Conservation (phyloP, 305 asterid species). For the Striga hermonthica region DNA sequence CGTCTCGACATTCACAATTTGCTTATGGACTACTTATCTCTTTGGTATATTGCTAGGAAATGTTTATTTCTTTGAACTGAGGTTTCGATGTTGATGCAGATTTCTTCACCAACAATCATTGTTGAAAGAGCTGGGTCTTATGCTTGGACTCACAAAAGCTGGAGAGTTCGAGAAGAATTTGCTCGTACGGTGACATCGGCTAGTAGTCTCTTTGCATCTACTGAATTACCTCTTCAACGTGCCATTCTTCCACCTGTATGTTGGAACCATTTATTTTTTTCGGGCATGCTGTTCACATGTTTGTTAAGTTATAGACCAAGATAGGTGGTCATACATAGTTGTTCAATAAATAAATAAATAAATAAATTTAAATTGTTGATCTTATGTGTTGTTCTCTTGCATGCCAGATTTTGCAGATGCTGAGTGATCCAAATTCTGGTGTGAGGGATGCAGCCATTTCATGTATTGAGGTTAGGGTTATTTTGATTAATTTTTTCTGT, state of each 20-base stretch:
- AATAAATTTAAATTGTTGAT: conserved; percentile 4
- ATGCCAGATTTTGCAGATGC: conserved; percentile 81
- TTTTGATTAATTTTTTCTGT: no score
- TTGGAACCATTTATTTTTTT: neutral
- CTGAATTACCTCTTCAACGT: neutral
- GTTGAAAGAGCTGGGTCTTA: conserved; percentile 96
- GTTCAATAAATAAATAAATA: neutral
- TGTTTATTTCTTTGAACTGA: neutral
- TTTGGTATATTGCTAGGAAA: neutral
- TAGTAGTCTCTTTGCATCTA: neutral
- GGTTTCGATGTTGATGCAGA: conserved; percentile 43
- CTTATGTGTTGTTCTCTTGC: conserved; percentile 32
- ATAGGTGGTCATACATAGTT: conserved; percentile 13
- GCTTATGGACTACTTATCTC: neutral
- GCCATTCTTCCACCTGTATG: conserved; percentile 57
- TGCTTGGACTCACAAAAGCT: conserved; percentile 86
- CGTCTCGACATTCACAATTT: neutral
- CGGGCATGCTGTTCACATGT: conserved; percentile 2
- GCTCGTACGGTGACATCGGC: conserved; percentile 65
- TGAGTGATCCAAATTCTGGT: conserved; percentile 81
- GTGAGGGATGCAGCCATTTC: conserved; percentile 87
- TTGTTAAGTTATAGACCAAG: conserved; percentile 20
- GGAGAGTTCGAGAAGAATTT: neutral
- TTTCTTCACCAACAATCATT: conserved; percentile 93
- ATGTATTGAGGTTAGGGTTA: conserved; percentile 83